A percentile compares a stretch with the other conserved stretches of the same genome.
These are phyloP conservation scores for Ascochyta lentis DNA, from an alignment of 2,329 filamentous ascomycete genomes.

Conservation along the genomic window DNA sequence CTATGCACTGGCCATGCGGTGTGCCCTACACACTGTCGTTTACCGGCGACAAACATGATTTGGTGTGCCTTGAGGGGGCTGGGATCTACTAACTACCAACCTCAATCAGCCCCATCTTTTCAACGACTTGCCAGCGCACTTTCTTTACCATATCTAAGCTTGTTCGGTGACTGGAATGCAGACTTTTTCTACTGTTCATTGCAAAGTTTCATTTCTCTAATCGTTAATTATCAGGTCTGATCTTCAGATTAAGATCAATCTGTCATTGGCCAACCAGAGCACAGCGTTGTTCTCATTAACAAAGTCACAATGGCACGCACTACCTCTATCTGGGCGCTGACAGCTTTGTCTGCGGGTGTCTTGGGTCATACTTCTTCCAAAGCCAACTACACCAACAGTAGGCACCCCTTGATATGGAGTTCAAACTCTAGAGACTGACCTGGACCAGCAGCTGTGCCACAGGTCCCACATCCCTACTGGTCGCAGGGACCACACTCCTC, in stretches of 20 bases:
- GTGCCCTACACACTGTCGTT: constrained; percentile 10
- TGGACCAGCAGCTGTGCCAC: constrained; percentile 16
- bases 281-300: constrained; percentile 5
- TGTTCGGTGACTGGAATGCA: background rate
- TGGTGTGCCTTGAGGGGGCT: constrained; percentile 25
- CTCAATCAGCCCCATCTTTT: constrained; percentile 31
- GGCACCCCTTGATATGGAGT: background rate
- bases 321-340: constrained; percentile 24
- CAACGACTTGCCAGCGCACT: constrained; percentile 13
- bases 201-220: background rate
- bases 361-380: constrained; percentile 15
- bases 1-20: constrained; percentile 27
- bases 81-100: constrained; percentile 30
- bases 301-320: constrained; percentile 26
- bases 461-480: constrained; percentile 23
- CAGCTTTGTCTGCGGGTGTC: constrained; percentile 24
- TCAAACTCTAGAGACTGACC: constrained; percentile 6
- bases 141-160: constrained; percentile 2
- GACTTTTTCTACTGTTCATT: background rate
- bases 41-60: constrained; percentile 35
- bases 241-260: background rate
- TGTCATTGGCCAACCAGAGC: constrained; percentile 21
- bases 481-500: constrained; percentile 12
- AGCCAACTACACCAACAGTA: constrained; percentile 24
- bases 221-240: background rate